phyloP scores from a whole-genome alignment of 129 eudicot species.

The Daucus carota region DNA sequence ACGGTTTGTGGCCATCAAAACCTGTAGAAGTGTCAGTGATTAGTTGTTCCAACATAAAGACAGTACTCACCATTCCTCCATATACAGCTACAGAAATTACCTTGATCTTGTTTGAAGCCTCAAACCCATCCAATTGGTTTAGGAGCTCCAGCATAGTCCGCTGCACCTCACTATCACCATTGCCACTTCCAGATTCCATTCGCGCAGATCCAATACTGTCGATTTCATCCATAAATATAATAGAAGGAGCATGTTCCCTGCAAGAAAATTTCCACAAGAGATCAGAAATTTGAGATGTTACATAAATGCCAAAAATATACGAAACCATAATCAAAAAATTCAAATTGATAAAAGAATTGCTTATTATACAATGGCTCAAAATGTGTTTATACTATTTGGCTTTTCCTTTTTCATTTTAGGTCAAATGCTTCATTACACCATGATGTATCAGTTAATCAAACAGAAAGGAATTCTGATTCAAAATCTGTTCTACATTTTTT shows the following conservation, averaged over 20 bases:
- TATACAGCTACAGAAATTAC: slow-evolving; percentile 16
- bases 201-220: slow-evolving; percentile 95
- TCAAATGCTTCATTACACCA: background rate
- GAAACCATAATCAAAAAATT: too few relatives aligned
- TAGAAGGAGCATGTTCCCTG: slow-evolving; percentile 93
- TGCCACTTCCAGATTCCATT: slow-evolving; percentile 95
- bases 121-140: slow-evolving; percentile 89
- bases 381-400: background rate
- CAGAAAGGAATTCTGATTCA: background rate
- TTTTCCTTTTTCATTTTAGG: background rate
- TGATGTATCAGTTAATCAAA: background rate
- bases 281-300: background rate
- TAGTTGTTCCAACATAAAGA: background rate
- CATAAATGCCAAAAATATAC: background rate
- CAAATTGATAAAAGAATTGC: too few relatives aligned
- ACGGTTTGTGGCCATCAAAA: slow-evolving; percentile 91
- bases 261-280: slow-evolving; percentile 3
- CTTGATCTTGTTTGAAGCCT: slow-evolving; percentile 93
- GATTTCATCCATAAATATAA: slow-evolving; percentile 92
- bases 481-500: background rate
- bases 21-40: slow-evolving; percentile 25
- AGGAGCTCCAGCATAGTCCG: slow-evolving; percentile 92
- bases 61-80: background rate
- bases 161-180: slow-evolving; percentile 95
- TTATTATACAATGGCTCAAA: background rate